These are phyloP conservation scores for Penicillium concentricum DNA, from an alignment of 2,329 filamentous ascomycete species.

Conservation along the genomic window DNA sequence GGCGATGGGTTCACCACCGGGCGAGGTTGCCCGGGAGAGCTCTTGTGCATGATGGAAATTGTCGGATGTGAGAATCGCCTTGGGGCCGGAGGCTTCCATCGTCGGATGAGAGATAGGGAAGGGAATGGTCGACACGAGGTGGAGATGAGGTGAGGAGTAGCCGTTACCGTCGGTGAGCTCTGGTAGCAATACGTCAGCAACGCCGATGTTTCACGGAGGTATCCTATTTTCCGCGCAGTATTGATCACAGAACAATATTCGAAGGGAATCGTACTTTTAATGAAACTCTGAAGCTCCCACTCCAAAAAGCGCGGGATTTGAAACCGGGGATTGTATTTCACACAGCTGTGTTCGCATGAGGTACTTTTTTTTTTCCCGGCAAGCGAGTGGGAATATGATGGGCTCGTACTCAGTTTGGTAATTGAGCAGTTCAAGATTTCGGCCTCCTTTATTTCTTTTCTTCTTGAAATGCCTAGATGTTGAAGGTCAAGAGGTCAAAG, in stretches of 20 bases:
- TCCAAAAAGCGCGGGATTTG: slow-evolving; percentile 18
- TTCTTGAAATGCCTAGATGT: neutral
- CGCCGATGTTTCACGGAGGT: neutral
- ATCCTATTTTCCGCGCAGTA: neutral
- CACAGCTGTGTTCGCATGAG: slow-evolving; percentile 30
- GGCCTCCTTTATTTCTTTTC: neutral
- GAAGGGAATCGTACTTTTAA: slow-evolving; percentile 16
- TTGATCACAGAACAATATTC: neutral
- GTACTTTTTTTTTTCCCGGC: slow-evolving; percentile 9
- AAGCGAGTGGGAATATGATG: slow-evolving; percentile 4
- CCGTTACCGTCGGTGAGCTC: slow-evolving; percentile 27
- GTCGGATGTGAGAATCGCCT: slow-evolving; percentile 38
- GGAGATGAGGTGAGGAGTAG: slow-evolving; percentile 23
- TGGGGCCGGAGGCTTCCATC: slow-evolving; percentile 38
- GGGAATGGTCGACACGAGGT: slow-evolving; percentile 16
- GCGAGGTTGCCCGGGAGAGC: slow-evolving; percentile 82
- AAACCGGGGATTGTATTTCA: slow-evolving; percentile 25
- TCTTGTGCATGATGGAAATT: slow-evolving; percentile 56
- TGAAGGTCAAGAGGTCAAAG: slow-evolving; percentile 9
- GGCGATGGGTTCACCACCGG: slow-evolving; percentile 57
- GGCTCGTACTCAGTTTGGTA: neutral
- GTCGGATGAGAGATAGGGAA: slow-evolving; percentile 21
- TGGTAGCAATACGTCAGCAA: slow-evolving; percentile 28
- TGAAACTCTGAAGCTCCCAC: slow-evolving; percentile 19
- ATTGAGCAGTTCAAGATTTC: neutral